Evolutionary conservation across 768 basidiomycete genomes (phyloP).

Genomic region (Podaxis sp.): DNA sequence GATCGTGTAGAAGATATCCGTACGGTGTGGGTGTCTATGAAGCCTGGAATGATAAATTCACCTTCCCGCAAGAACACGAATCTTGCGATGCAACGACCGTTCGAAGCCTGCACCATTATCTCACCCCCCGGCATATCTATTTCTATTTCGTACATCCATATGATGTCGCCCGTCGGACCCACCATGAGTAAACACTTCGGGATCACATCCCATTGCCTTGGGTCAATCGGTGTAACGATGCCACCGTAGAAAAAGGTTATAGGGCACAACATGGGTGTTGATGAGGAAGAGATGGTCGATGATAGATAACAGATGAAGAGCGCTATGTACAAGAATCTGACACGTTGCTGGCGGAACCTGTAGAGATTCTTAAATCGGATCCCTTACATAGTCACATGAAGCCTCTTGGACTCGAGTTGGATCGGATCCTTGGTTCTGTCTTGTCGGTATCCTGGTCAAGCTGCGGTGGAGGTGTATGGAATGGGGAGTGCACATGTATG

Average conservation of each 20-base stretch:
- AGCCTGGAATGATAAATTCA: conserved; percentile 82
- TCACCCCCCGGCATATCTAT: conserved; percentile 43
- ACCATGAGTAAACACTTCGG: conserved; percentile 61
- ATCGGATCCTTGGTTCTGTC: too few species aligned
- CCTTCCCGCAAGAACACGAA: conserved; percentile 44
- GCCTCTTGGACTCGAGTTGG: too few species aligned
- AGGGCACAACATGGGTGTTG: conserved; percentile 17
- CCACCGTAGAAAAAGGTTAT: conserved; percentile 50
- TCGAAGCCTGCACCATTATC: conserved; percentile 38
- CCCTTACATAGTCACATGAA: too few species aligned
- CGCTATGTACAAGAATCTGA: too few species aligned
- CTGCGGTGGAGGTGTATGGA: too few species aligned
- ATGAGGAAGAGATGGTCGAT: background rate
- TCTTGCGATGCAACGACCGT: conserved; percentile 45
- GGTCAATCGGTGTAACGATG: conserved; percentile 52
- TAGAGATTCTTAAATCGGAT: too few species aligned
- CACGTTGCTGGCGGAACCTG: too few species aligned
- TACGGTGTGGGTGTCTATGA: conserved; percentile 92
- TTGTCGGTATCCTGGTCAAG: too few species aligned
- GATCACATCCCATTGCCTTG: conserved; percentile 42
- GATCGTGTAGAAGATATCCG: conserved; percentile 26
- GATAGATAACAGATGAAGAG: background rate
- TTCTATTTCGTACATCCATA: conserved; percentile 66
- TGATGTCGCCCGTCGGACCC: conserved; percentile 47
- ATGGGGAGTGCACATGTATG: too few species aligned